Percentiles rank a stretch among this genome's conserved stretches.
These are phyloP conservation scores for Didymella keratinophila DNA, from an alignment of 2,329 filamentous ascomycete genomes.

Conservation along the genomic window DNA sequence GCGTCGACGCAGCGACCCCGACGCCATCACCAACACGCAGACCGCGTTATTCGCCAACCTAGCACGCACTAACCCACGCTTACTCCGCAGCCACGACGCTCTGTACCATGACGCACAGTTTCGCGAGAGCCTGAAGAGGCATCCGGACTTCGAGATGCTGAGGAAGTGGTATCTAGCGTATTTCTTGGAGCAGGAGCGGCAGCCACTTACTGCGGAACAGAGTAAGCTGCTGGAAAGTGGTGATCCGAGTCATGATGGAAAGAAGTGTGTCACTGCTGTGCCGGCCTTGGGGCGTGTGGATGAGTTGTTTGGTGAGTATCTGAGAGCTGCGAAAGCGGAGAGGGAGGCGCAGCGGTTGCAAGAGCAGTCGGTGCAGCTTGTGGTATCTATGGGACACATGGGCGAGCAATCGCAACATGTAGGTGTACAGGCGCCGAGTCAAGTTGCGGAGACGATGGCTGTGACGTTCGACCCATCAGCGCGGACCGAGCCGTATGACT, in stretches of 20 bases:
- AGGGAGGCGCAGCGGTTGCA: neutral
- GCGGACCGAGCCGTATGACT: neutral
- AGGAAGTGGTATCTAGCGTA: conserved; percentile 2
- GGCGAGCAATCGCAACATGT: neutral
- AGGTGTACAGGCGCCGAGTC: neutral
- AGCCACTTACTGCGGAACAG: neutral
- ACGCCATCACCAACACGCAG: neutral
- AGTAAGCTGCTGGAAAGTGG: neutral
- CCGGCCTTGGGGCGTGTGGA: neutral
- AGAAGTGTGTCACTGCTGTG: neutral
- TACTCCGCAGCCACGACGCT: neutral
- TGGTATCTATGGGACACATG: too few species aligned
- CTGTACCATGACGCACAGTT: conserved; percentile 6
- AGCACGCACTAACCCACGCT: neutral
- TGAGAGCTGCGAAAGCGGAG: neutral
- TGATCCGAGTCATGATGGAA: neutral
- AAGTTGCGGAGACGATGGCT: neutral
- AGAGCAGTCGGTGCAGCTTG: neutral
- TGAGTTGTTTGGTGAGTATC: neutral
- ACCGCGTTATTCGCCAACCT: neutral
- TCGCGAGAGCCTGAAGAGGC: neutral
- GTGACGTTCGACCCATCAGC: neutral
- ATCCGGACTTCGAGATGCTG: neutral
- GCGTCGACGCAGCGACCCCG: neutral
- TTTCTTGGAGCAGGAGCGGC: neutral